Conservation (phyloP, 805 yeast species). For the Wickerhamomyces queroliae region DNA sequence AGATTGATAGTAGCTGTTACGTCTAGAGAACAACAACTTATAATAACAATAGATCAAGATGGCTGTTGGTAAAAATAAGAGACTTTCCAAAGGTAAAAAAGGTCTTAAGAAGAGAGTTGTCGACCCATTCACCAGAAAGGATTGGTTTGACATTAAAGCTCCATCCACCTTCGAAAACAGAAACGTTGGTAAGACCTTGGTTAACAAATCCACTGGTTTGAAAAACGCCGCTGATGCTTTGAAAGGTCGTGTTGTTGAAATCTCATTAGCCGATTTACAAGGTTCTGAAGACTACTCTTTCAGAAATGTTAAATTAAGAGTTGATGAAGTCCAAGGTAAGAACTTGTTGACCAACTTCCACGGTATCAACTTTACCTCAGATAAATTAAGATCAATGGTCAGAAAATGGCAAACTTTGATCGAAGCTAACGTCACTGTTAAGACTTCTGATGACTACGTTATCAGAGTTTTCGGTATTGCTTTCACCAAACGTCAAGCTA, state of each 20-base stretch:
- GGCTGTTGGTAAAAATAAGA: constrained; percentile 89
- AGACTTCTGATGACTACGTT: constrained; percentile 96
- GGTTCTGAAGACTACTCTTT: constrained; percentile 98
- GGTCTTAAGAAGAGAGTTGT: constrained; percentile 99
- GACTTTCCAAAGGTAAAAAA: constrained; percentile 85
- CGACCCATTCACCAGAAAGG: constrained; percentile 99
- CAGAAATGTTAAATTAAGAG: constrained; percentile 97
- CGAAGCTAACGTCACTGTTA: constrained; percentile 96
- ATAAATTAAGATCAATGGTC: constrained; percentile 94
- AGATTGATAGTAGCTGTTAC: no score
- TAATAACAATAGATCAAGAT: constrained; percentile 23
- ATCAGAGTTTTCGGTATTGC: constrained; percentile 96
- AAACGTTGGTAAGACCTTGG: constrained; percentile 97
- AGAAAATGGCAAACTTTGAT: constrained; percentile 99
- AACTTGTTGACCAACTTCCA: constrained; percentile 99
- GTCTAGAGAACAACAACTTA: neutral
- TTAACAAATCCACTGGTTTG: constrained; percentile 97
- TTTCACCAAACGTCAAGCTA: constrained; percentile 95
- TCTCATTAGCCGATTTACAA: constrained; percentile 94
- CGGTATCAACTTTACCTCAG: constrained; percentile 97
- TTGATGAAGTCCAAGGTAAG: constrained; percentile 98
- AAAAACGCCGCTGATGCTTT: constrained; percentile 97
- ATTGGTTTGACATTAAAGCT: constrained; percentile 98
- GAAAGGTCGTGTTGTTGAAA: constrained; percentile 96
- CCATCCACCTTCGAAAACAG: constrained; percentile 98